A percentile compares a stretch with the other conserved stretches of the same genome.
These are phyloP conservation scores for Sporothrix pseudoabietina DNA, from an alignment of 2,329 filamentous ascomycete genomes.

Conservation along the genomic window DNA sequence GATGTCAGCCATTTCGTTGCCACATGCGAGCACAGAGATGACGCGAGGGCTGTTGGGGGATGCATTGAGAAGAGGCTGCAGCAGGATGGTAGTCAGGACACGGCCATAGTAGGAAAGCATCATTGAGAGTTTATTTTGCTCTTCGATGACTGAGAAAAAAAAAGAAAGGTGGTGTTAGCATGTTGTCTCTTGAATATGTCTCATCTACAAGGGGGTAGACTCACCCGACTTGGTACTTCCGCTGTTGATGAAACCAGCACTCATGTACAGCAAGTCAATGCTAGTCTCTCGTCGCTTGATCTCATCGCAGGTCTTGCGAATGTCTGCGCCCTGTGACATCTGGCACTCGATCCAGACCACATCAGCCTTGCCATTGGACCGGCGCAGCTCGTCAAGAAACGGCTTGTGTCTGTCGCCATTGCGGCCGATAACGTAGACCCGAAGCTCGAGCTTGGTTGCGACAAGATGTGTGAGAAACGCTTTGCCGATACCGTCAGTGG, in stretches of 20 bases:
- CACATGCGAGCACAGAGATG: constrained; percentile 17
- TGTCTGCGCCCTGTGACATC: constrained; percentile 4
- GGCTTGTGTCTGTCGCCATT: constrained; percentile 23
- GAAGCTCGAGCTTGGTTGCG: constrained; percentile 14
- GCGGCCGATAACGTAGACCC: constrained; percentile 21
- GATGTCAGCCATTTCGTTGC: constrained; percentile 14
- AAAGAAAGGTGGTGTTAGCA: neutral
- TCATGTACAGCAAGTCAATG: constrained; percentile 25
- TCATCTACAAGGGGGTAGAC: neutral
- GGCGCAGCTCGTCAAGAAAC: constrained; percentile 19
- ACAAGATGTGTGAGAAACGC: constrained; percentile 13
- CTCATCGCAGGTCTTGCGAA: neutral
- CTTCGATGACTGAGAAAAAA: neutral
- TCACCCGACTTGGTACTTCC: constrained; percentile 7
- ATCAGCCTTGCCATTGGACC: constrained; percentile 6
- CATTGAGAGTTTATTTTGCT: neutral
- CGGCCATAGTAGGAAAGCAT: constrained; percentile 25
- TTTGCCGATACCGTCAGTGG: constrained; percentile 27
- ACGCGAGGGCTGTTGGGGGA: constrained; percentile 23
- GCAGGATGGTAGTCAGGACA: neutral
- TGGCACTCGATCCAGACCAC: constrained; percentile 24
- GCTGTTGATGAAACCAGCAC: constrained; percentile 17
- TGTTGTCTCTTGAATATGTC: neutral
- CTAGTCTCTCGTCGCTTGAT: constrained; percentile 7
- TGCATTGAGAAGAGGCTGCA: constrained; percentile 19